These are phyloP conservation scores for Chrysanthemum seticuspe DNA, from an alignment of 129 eudicot species.

Conservation along the genomic window DNA sequence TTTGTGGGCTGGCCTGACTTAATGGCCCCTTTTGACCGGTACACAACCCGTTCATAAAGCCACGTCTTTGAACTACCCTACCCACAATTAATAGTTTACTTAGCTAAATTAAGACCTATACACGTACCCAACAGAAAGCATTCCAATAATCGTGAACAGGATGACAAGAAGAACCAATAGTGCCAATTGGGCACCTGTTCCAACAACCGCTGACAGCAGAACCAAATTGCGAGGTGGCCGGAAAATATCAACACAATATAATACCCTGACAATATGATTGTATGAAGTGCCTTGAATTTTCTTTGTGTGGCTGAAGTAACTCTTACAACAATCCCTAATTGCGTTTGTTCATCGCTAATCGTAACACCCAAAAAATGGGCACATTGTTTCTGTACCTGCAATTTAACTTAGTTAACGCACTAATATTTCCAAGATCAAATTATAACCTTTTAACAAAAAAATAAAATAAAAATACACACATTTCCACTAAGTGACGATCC, in stretches of 20 bases:
- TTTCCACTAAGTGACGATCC: slow-evolving; percentile 96
- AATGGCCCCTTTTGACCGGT: background rate
- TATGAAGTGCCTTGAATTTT: too few species aligned
- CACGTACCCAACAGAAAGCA: slow-evolving; percentile 85
- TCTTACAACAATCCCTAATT: too few species aligned
- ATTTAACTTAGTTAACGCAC: too few species aligned
- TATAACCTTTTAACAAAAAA: slow-evolving; percentile 9
- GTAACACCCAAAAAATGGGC: too few species aligned
- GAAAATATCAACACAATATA: slow-evolving; percentile 49
- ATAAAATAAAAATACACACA: slow-evolving; percentile 37
- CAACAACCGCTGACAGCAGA: slow-evolving; percentile 87
- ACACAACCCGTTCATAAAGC: background rate
- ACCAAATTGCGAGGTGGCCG: slow-evolving; percentile 82
- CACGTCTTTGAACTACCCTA: slow-evolving; percentile 11
- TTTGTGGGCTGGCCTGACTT: background rate
- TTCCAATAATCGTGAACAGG: slow-evolving; percentile 81
- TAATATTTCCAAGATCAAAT: background rate
- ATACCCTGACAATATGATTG: too few species aligned
- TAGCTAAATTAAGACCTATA: background rate
- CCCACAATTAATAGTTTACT: background rate
- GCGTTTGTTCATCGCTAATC: too few species aligned
- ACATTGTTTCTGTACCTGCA: too few species aligned
- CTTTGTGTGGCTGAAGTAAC: too few species aligned
- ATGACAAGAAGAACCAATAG: slow-evolving; percentile 87
- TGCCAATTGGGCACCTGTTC: slow-evolving; percentile 90